Conservation (phyloP, 176 grass and related monocot genomes). For the Poa annua region DNA sequence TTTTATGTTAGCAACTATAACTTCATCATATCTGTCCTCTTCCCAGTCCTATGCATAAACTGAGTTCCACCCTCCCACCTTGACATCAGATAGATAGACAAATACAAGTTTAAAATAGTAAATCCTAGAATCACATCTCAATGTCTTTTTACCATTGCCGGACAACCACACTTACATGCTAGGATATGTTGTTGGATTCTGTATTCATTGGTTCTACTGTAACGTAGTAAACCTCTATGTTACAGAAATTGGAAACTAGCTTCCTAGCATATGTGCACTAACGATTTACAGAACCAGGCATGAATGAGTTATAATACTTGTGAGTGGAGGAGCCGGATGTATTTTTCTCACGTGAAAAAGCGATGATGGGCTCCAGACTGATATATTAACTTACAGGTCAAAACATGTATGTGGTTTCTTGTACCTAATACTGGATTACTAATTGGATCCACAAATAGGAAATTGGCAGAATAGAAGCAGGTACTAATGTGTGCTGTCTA, state of each 20-base stretch:
- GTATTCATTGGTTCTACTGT: background rate
- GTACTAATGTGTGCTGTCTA: background rate
- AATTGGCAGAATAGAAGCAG: constrained; percentile 7
- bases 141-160: background rate
- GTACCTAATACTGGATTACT: constrained; percentile 8
- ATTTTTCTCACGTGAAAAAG: constrained; percentile 19
- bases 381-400: constrained; percentile 19
- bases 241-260: background rate
- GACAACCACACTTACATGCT: background rate
- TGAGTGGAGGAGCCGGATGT: background rate
- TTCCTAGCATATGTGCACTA: background rate
- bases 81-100: constrained; percentile 11
- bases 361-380: background rate
- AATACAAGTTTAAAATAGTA: constrained; percentile 9
- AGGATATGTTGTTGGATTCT: background rate
- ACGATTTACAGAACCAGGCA: background rate
- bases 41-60: background rate
- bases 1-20: constrained; percentile 31
- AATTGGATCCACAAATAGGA: background rate
- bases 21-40: background rate
- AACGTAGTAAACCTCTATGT: background rate
- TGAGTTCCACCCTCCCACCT: background rate
- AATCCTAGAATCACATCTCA: background rate
- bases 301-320: background rate
- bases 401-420: background rate